These are phyloP conservation scores for Leishmania mexicana DNA, from an alignment of 208 protist genomes.

Conservation along the genomic window DNA sequence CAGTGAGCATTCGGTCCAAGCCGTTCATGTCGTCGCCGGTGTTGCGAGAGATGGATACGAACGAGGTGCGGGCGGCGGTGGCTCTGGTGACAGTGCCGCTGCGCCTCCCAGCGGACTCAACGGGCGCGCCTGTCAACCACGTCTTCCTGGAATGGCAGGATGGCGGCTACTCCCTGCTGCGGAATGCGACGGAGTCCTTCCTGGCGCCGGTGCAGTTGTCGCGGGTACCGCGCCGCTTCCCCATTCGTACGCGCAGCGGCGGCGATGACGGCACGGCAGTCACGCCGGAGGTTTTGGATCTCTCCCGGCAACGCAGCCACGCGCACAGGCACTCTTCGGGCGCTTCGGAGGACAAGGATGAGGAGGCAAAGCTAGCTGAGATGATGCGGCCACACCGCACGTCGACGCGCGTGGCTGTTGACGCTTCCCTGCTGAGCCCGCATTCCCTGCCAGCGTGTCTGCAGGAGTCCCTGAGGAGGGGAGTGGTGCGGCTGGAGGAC, in stretches of 20 bases:
- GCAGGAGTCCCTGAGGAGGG: slow-evolving; percentile 25
- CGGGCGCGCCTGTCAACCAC: slow-evolving; percentile 3
- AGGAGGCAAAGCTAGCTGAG: slow-evolving; percentile 12
- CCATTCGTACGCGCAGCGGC: slow-evolving; percentile 25
- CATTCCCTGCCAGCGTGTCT: slow-evolving; percentile 19
- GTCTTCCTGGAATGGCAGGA: slow-evolving; percentile 72
- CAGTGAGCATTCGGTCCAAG: slow-evolving; percentile 55
- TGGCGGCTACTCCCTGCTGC: slow-evolving; percentile 68
- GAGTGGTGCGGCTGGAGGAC: slow-evolving; percentile 30
- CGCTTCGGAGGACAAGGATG: neutral
- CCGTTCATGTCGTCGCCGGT: slow-evolving; percentile 40
- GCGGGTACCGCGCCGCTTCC: slow-evolving; percentile 33
- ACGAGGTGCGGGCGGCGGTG: slow-evolving; percentile 68
- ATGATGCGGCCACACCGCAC: neutral
- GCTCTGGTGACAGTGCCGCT: slow-evolving; percentile 36
- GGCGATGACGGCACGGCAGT: neutral
- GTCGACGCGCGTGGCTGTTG: neutral
- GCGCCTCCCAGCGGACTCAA: slow-evolving; percentile 1
- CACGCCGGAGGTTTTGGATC: slow-evolving; percentile 20
- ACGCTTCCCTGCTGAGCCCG: slow-evolving; percentile 28
- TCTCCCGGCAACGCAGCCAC: slow-evolving; percentile 1
- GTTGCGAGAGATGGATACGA: slow-evolving; percentile 56
- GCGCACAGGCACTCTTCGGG: neutral
- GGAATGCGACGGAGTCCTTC: slow-evolving; percentile 49
- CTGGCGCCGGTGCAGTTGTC: slow-evolving; percentile 43